phyloP scores from a whole-genome alignment of 179 eudicot species.

The Spinacia oleracea region DNA sequence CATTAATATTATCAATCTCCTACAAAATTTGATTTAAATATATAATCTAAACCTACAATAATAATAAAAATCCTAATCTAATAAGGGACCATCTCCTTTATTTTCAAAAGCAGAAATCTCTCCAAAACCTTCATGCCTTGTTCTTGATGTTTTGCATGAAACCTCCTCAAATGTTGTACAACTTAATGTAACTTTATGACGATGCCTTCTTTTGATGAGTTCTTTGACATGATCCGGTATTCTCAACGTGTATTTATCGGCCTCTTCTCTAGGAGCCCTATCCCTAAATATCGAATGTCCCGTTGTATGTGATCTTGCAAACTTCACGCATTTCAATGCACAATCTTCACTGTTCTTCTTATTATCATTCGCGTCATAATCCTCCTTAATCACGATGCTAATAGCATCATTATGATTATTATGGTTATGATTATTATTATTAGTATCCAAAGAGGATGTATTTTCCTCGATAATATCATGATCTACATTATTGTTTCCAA shows the following conservation, averaged over 20 bases:
- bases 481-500: not conserved
- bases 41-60: not conserved
- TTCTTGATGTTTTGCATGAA: constrained; percentile 1
- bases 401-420: constrained; percentile 13
- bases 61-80: constrained; percentile 13
- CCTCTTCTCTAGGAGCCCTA: constrained; percentile 27
- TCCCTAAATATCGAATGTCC: constrained; percentile 57
- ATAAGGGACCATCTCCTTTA: constrained; percentile 14
- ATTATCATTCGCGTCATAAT: not conserved
- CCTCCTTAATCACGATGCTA: constrained; percentile 39
- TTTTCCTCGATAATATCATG: not conserved
- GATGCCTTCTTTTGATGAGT: constrained; percentile 24
- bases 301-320: constrained; percentile 62
- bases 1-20: not conserved
- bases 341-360: not conserved
- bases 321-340: constrained; percentile 22
- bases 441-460: not conserved
- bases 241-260: constrained; percentile 46
- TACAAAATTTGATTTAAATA: not conserved
- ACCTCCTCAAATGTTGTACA: constrained; percentile 32
- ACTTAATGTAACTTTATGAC: constrained; percentile 21
- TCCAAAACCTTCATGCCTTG: constrained; percentile 13
- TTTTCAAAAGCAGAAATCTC: constrained; percentile 7
- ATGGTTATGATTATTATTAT: no score
- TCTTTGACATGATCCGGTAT: constrained; percentile 33